Base-by-base conservation (phyloP, 2,329 filamentous ascomycete genomes). In the Trichoderma sp. region DNA sequence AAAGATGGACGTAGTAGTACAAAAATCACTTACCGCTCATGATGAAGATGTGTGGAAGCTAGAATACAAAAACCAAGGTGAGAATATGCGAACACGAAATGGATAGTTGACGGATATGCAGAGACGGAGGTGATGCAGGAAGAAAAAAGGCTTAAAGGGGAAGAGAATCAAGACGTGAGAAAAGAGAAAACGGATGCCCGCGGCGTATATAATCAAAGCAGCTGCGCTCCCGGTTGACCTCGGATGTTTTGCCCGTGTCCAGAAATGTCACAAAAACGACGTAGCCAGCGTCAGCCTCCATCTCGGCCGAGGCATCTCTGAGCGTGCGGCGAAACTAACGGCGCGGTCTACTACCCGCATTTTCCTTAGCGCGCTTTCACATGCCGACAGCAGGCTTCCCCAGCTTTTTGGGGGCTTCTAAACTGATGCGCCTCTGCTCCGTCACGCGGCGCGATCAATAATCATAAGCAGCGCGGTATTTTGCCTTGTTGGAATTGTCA, bases 11-110 rank as follows among this genome's bases (percentile, higher is more conserved):
- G 24, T 14, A 21, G 55, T 63, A 28, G n/a, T 8, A 34, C 13
- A 46, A 59, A n/a, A 49, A 61, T 24, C 18, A 78, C 79, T 72
- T 74, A 80, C 79, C 79, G 73, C 79, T 79, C 79, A 81, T 81
- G 70, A 72, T 79, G 73, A 72, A 65, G 30, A 43, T 37, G 8
- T 56, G 60, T 52, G n/a, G 11, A 64, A 18, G 28, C 16, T 28
- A 13, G 34, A 18, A 16, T 21, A 21, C 21, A 46, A 30, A 21
- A 26, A 24, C 24, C 51, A 18, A 55, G 52, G 28, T 43, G 32
- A 18, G 51, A 56, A 16, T 30, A 49, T 37, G 54, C 32, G n/a
- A 37, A 37, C 54, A n/a, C 13, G 30, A 30, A 49, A 16, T 46
- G 52, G 28, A 64, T 55, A n/a, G 46, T 7, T 1, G 32, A 18